A percentile compares a stretch with the other conserved stretches of the same genome.
phyloP scores from a whole-genome alignment of 2,329 filamentous ascomycete species.

The Talaromyces verruculosus region DNA sequence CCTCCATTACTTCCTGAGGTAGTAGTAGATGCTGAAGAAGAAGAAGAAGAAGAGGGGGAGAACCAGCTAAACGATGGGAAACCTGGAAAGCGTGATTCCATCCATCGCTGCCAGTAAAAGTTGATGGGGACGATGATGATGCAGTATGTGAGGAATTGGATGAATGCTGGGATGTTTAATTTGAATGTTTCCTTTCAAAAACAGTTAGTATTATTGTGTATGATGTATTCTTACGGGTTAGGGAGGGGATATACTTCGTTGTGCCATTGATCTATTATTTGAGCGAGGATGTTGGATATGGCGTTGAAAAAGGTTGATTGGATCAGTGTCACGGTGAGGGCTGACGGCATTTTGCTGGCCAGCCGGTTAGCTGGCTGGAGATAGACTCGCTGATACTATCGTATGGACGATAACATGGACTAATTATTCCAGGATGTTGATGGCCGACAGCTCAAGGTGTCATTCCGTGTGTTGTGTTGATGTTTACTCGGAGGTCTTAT shows the following conservation, averaged over 20 bases:
- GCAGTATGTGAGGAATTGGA: constrained; percentile 76
- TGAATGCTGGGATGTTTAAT: constrained; percentile 66
- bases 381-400: not conserved
- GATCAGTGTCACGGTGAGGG: constrained; percentile 37
- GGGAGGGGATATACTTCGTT: constrained; percentile 29
- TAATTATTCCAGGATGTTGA: not conserved
- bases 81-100: constrained; percentile 74
- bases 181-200: constrained; percentile 55
- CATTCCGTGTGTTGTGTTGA: not conserved
- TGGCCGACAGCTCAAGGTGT: not conserved
- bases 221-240: too few species aligned
- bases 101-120: constrained; percentile 78
- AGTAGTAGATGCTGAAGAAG: constrained; percentile 35
- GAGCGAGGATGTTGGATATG: constrained; percentile 40
- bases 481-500: not conserved
- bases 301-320: constrained; percentile 42
- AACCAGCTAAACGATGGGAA: constrained; percentile 42
- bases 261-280: constrained; percentile 40
- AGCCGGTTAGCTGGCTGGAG: not conserved
- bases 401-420: not conserved
- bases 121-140: constrained; percentile 76
- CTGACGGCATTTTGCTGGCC: constrained; percentile 25
- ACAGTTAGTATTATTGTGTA: not conserved
- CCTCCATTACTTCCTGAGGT: constrained; percentile 36
- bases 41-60: constrained; percentile 28